Percentiles rank a stretch among this genome's conserved stretches.
These are phyloP conservation scores for Flaveria trinervia DNA, from an alignment of 129 eudicot genomes.

Conservation along the genomic window DNA sequence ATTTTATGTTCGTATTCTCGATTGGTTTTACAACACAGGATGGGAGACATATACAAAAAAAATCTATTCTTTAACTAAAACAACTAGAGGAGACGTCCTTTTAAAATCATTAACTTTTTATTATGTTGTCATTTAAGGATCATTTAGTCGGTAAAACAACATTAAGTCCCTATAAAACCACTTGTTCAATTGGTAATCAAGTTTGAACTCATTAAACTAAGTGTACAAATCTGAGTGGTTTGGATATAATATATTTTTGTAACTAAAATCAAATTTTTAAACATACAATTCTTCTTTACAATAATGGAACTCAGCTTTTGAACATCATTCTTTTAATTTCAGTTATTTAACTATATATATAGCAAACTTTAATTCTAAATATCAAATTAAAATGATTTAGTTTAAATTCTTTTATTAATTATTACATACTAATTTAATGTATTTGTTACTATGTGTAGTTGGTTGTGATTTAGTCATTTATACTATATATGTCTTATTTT, in stretches of 20 bases:
- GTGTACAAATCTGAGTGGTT: conserved; percentile 4
- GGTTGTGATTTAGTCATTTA: too few relatives aligned
- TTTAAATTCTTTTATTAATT: too few relatives aligned
- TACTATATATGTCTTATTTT: too few relatives aligned
- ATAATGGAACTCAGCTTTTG: too few relatives aligned
- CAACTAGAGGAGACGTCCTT: conserved; percentile 16
- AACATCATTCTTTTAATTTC: too few relatives aligned
- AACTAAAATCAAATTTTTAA: not conserved
- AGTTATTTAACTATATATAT: too few relatives aligned
- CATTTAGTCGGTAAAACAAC: conserved; percentile 25
- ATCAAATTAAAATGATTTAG: too few relatives aligned
- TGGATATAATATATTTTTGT: not conserved
- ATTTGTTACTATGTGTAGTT: too few relatives aligned
- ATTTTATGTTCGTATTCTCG: too few relatives aligned
- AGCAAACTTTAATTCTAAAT: too few relatives aligned
- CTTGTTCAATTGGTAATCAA: conserved; percentile 11
- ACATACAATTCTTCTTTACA: not conserved
- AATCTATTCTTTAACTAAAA: not conserved
- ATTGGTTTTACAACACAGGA: too few relatives aligned
- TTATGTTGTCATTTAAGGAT: conserved; percentile 26
- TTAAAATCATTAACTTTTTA: conserved; percentile 15
- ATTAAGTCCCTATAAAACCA: not conserved
- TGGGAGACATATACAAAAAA: conserved; percentile 29
- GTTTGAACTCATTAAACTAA: not conserved
- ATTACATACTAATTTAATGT: too few relatives aligned